These are phyloP conservation scores for Ophiostoma triangulosporum DNA, from an alignment of 2,329 filamentous ascomycete species.

Conservation along the genomic window DNA sequence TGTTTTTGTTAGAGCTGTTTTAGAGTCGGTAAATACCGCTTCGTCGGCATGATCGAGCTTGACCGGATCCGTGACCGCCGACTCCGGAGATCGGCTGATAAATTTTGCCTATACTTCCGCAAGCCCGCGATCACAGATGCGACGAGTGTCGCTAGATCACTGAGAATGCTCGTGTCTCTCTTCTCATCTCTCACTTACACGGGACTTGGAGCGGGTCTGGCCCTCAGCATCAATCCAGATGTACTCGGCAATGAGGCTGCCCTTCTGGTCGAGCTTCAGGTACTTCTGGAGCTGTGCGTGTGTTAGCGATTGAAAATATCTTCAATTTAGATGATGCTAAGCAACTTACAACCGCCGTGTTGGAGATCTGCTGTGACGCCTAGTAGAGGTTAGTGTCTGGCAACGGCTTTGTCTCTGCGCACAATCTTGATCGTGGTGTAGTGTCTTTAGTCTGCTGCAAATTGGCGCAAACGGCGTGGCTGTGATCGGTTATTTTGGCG, in stretches of 20 bases:
- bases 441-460: background rate
- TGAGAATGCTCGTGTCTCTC: background rate
- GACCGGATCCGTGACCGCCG: too few relatives aligned
- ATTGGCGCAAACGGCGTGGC: too few relatives aligned
- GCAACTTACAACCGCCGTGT: constrained; percentile 1
- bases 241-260: constrained; percentile 58
- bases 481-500: too few relatives aligned
- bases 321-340: background rate
- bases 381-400: background rate
- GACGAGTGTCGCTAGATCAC: too few relatives aligned
- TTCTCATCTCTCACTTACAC: constrained; percentile 48
- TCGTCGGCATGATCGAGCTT: too few relatives aligned
- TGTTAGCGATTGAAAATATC: constrained; percentile 1
- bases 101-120: too few relatives aligned
- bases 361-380: background rate
- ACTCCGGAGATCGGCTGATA: too few relatives aligned
- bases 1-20: constrained; percentile 1
- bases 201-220: constrained; percentile 84
- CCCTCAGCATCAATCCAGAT: constrained; percentile 74
- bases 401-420: background rate
- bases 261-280: constrained; percentile 79
- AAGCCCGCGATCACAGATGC: too few relatives aligned
- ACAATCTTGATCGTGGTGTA: background rate
- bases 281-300: constrained; percentile 74
- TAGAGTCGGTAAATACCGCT: background rate